Base-by-base conservation (phyloP, 306 rosid genomes). In the Erythrophleum fordii region DNA sequence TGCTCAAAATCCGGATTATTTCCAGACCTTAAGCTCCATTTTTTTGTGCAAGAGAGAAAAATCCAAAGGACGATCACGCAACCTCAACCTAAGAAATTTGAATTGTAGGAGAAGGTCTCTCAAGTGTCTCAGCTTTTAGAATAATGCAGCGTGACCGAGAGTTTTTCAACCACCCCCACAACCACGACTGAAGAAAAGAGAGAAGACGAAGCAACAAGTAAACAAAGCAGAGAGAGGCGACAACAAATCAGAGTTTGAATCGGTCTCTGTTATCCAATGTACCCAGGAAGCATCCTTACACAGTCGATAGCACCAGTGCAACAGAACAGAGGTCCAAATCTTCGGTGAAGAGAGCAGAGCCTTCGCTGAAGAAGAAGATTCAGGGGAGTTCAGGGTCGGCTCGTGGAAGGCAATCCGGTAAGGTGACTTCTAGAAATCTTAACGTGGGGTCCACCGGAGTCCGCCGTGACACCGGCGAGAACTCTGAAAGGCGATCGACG, bases 151-250 rank as follows among this genome's bases (percentile, higher is more conserved):
- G 73, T 87, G 56, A 87, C 89, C 34, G 98, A 90, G 81, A 88
- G 88, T 82, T 83, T 84, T 72, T 94, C 97, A 6, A 80, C 88
- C 53, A 76, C 83, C 11, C 81, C 93, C 6, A 88, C 92, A n/a
- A 53, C 88, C 4, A 87, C 90, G 12, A 77, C 85, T 42, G 79
- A 91, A 3, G 96, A 89, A 45, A 85, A 55, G 18, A 86, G 77
- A 81, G 93, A 92, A 29, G 94, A 91, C 13, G 98, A 94, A 77
- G 97, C 89, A 13, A 85, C 89, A 1, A 94, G 98, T 51, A 91
- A 86, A 73, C 53, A 73, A 68, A 83, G 76, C 79, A 78, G 77
- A 78, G 85, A 77, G 91, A 88, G 34, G 74, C n/a, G n/a, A n/a
- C 56, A 69, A 89, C 56, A 72, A 91, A 81, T 28, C 86, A 75